Base-by-base conservation (phyloP, 768 basidiomycete genomes). In the Collybiopsis confluens region DNA sequence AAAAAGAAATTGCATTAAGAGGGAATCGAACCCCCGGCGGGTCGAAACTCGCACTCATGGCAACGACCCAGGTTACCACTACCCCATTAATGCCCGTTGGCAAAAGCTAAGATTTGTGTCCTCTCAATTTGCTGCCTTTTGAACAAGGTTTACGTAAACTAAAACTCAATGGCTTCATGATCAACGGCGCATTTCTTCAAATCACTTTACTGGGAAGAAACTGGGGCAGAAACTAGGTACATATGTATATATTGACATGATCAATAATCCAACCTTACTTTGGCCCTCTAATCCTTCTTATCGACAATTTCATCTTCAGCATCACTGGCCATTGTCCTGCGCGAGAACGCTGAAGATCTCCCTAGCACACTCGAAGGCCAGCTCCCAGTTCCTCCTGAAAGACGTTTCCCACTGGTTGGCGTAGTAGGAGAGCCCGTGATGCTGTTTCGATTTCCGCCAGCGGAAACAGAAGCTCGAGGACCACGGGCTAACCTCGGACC, bases 291-390 rank as follows among this genome's bases (percentile, higher is more conserved):
- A 5, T 68, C 62, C 68, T 64, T 64, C 56, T 59, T 64, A 9
- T 63, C 78, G 23, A 86, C 73, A 54, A 87, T 71, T 59, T 86
- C 81, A 57, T 90, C 90, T 64, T 92, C 90, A 33, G 88, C 88
- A 62, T 91, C 89, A 63, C 86, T 88, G 38, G 85, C 87, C 85
- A 88, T 86, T 45, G 88, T 90, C 66, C 88, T 78, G 63, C 88
- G 79, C 50, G 87, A 84, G 52, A 85, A 75, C 27, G 77, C 74
- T 35, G 76, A 72, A 27, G 73, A 68, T 57, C 79, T 70, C n/a
- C 80, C 78, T 5, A 79, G 62, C 35, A 78, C 72, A 57, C 74
- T 81, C 43, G 73, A 74, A 16, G 77, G 74, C 51, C 73, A 62
- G 16, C 36, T 24, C n/a, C 28, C 45, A 21, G 6, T 28, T 4